A percentile compares a stretch with the other conserved stretches of the same genome.
Evolutionary conservation across 2,329 filamentous ascomycete genomes (phyloP).

Genomic region (Geosmithia putterillii): DNA sequence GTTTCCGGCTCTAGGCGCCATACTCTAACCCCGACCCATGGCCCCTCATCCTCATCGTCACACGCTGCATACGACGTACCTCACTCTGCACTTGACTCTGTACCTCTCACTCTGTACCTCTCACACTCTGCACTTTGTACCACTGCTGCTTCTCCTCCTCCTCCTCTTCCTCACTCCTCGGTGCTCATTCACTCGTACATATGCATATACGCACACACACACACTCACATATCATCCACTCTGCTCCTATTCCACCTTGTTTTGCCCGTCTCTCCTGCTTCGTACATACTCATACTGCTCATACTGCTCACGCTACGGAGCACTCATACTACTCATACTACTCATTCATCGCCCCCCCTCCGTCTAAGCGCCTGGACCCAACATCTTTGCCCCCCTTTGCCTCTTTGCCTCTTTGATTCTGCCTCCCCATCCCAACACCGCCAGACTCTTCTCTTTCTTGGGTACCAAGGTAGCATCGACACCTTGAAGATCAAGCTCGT

Average conservation of each 20-base stretch:
- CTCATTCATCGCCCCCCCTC: not conserved
- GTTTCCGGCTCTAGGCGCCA: constrained; percentile 3
- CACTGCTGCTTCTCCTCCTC: not conserved
- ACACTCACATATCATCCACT: not conserved
- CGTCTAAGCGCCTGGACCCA: not conserved
- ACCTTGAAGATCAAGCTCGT: not conserved
- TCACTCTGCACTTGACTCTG: not conserved
- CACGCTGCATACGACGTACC: constrained; percentile 1
- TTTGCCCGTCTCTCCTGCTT: not conserved
- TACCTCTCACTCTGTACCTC: not conserved
- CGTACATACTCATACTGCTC: not conserved
- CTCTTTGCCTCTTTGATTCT: not conserved
- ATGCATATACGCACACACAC: not conserved
- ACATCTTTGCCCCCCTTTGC: not conserved
- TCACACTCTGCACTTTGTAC: not conserved
- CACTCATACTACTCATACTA: too few species aligned
- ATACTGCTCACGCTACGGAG: not conserved
- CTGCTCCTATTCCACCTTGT: not conserved
- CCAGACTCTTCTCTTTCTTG: not conserved
- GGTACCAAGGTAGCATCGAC: not conserved
- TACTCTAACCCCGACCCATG: constrained; percentile 2
- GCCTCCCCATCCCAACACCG: not conserved
- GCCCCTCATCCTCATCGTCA: constrained; percentile 1
- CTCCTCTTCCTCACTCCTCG: too few species aligned
- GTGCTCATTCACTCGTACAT: not conserved